Evolutionary conservation across 2,329 filamentous ascomycete species (phyloP), one percentile per base, ranked within the genome.

Genomic region (Epichloe amarillans): DNA sequence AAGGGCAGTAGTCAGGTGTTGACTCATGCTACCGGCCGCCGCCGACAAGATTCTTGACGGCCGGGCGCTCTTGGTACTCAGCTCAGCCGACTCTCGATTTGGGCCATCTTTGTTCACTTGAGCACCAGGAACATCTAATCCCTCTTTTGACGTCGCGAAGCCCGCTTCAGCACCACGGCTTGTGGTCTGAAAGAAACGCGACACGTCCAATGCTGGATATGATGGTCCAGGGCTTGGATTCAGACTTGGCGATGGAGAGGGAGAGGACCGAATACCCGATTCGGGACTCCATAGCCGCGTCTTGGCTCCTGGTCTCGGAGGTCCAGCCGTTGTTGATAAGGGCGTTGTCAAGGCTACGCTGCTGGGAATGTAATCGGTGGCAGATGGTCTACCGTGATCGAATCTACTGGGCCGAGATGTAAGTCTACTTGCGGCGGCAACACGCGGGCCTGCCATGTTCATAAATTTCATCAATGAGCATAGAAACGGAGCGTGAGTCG

Each of bases 241-340:
- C 46, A 33, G 53, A 46, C 53, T 56, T 12, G 60, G 53, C 0
- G 60, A 47, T 10, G 42, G 17, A 26, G 23, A 12, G 10, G 42
- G 37, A 12, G 50, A 56, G 54, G 67, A 67, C 5, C 62, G 60
- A 47, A 68, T 62, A 23, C 63, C 63, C 33, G 54, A 51, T 21
- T 54, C 55, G 19, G 60, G 61, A 40, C 55, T 60, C 66, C 65
- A 68, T 30, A 66, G 53, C 21, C 50, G 46, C 39, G 51, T 56
- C 23, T 50, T 50, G 4, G 48, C 46, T 23, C 33, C 47, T 17
- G 50, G 46, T 37, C 50, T 53, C 57, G 53, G 52, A 30, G 47
- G 49, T 46, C 54, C 52, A 19, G 46, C 49, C 49, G 53, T 52
- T 19, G 48, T 40, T 33, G 43, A 46, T 19, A 50, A 26, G 12